Base-by-base conservation (phyloP, 1,139 yeast species). In the Geotrichum australiense region DNA sequence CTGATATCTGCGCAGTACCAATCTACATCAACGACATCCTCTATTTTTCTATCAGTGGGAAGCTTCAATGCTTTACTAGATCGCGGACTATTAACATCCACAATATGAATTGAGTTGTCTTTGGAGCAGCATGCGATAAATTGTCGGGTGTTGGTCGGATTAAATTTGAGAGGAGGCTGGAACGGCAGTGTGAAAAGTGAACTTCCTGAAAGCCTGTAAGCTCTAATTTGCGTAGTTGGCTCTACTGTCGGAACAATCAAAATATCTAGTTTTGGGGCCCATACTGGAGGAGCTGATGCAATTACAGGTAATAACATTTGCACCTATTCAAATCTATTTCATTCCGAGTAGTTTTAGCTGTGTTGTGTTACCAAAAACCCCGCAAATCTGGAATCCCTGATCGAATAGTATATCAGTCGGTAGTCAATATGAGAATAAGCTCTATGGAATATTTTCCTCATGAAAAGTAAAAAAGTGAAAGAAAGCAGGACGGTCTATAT, bases 1-100 rank as follows among this genome's bases (percentile, higher is more conserved):
- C n/a, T n/a, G n/a, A n/a, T n/a, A n/a, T n/a, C n/a, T n/a, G 11
- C 35, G 12, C 35, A 31, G 15, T 6, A 31, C 35, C 35, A 31
- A 20, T 31, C 21, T 7, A 31, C 12, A 5, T 23, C 8, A 4
- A 7, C 11, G 7, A 31, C 24, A 14, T 31, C 15, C 4, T 19
- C 6, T 7, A 15, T 18, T 5, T 23, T 10, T n/a, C n/a, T 20
- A 16, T 20, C 35, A 10, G 19, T 25, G 7, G 35, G 35, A 4
- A 31, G 25, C 24, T 10, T 31, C 5, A 19, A 31, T 14, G 15
- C 15, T 20, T 31, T 31, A 14, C 11, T 11, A 6, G 18, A 10
- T 15, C 12, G 19, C 12, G 35, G 35, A 4, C 25, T 31, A 16
- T 31, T 31, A 6, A 31, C 5, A 19, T 31, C 21, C 8, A 31